A percentile compares a stretch with the other conserved stretches of the same genome.
Conservation (phyloP, 306 rosid genomes). For the Trifolium subterraneum region DNA sequence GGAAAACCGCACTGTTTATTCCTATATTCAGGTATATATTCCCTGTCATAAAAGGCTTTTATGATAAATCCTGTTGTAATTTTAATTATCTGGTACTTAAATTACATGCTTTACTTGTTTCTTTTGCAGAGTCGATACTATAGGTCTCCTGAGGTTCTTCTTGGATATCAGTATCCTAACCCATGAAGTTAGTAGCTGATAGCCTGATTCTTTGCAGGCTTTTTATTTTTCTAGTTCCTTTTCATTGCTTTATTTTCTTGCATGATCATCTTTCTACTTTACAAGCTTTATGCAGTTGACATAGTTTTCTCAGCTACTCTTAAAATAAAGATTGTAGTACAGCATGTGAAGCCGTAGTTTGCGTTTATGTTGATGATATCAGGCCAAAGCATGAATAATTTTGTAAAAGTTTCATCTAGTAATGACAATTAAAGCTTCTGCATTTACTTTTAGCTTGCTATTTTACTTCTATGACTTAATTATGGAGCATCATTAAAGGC, state of each 20-base stretch:
- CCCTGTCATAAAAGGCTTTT: constrained; percentile 31
- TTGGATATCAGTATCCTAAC: constrained; percentile 98
- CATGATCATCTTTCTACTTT: constrained; percentile 18
- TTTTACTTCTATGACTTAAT: constrained; percentile 17
- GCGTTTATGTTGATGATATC: constrained; percentile 15
- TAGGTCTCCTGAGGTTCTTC: constrained; percentile 98
- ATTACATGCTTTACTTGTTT: constrained; percentile 21
- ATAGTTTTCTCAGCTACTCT: constrained; percentile 25
- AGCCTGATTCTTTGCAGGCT: constrained; percentile 18
- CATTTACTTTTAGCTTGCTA: constrained; percentile 25
- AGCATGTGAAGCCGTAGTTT: constrained; percentile 29
- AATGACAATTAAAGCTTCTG: constrained; percentile 21
- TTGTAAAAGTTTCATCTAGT: not conserved
- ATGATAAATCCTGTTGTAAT: constrained; percentile 34
- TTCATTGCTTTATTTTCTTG: constrained; percentile 21
- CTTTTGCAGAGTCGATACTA: constrained; percentile 95
- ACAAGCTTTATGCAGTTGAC: constrained; percentile 31
- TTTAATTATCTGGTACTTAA: constrained; percentile 37
- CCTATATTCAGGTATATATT: constrained; percentile 88
- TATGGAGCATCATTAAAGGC: constrained; percentile 8
- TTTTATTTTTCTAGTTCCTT: constrained; percentile 20
- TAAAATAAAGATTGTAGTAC: constrained; percentile 35
- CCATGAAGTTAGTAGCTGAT: constrained; percentile 38
- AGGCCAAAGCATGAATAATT: constrained; percentile 9
- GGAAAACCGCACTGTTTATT: constrained; percentile 99